Conservation (phyloP, 129 eudicot species). For the Flaveria ramosissima region DNA sequence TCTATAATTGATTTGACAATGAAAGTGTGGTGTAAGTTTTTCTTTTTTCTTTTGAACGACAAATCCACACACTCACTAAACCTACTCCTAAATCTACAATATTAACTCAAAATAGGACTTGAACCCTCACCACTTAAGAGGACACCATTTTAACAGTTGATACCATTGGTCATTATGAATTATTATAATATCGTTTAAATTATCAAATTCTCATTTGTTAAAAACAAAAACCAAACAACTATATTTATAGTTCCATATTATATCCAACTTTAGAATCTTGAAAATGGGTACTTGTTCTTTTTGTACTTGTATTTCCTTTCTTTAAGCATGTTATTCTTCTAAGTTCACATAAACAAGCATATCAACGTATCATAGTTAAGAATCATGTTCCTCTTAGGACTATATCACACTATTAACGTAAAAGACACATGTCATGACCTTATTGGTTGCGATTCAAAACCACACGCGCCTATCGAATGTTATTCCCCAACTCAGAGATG, state of each 20-base stretch:
- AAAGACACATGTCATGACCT: conserved; percentile 16
- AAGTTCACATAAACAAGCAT: conserved; percentile 41
- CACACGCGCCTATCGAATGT: conserved; percentile 61
- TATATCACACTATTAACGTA: conserved; percentile 23
- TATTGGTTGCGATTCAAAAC: conserved; percentile 33
- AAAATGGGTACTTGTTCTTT: conserved; percentile 37
- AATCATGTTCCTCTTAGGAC: conserved; percentile 43
- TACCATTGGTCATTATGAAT: too few relatives aligned
- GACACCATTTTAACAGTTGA: too few relatives aligned
- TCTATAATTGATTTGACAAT: too few relatives aligned
- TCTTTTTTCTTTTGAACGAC: too few relatives aligned
- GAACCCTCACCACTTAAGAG: too few relatives aligned
- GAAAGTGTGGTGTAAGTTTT: too few relatives aligned
- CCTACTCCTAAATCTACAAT: too few relatives aligned
- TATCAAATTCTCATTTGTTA: too few relatives aligned
- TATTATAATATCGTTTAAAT: too few relatives aligned
- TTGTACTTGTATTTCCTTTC: conserved; percentile 42
- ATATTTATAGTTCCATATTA: conserved; percentile 6
- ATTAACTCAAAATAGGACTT: too few relatives aligned
- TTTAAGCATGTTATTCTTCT: conserved; percentile 17
- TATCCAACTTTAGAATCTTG: conserved; percentile 41
- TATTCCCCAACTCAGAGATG: conserved; percentile 35
- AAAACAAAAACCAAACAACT: neutral
- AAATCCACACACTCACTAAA: too few relatives aligned
- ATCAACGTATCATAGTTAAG: conserved; percentile 41